phyloP scores from a whole-genome alignment of 768 basidiomycete genomes.

The Termitomyces heimii region DNA sequence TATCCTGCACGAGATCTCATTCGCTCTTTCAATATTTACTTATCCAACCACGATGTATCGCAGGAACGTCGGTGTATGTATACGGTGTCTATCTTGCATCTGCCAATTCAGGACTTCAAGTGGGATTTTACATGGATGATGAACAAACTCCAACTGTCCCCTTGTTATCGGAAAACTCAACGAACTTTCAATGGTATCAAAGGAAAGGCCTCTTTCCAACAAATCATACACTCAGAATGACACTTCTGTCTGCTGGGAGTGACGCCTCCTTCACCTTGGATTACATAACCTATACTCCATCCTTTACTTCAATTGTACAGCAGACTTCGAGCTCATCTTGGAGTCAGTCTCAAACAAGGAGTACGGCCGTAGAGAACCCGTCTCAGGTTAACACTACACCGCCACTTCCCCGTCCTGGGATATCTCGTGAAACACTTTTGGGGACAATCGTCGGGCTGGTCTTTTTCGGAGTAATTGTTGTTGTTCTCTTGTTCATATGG shows the following conservation, averaged over 20 bases:
- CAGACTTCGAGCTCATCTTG: background rate
- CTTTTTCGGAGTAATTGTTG: background rate
- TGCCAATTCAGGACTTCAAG: background rate
- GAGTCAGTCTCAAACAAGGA: background rate
- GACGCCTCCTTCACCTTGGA: background rate
- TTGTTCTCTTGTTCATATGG: background rate
- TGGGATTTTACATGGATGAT: background rate
- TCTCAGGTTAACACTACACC: background rate
- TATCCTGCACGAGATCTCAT: background rate
- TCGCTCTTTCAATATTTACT: background rate
- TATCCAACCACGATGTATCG: background rate
- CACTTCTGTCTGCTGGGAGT: background rate
- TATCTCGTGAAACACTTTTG: background rate
- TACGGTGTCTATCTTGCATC: background rate
- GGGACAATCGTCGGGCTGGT: background rate
- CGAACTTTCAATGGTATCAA: background rate
- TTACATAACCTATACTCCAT: background rate
- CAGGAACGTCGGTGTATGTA: background rate
- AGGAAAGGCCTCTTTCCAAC: background rate
- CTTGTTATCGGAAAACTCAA: background rate
- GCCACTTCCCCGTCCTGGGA: background rate
- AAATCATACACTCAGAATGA: no score
- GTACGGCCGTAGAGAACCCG: background rate
- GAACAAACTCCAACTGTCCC: background rate
- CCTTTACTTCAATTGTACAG: background rate